Conservation (phyloP, 169 alveolate species). For the Eimeria praecox region DNA sequence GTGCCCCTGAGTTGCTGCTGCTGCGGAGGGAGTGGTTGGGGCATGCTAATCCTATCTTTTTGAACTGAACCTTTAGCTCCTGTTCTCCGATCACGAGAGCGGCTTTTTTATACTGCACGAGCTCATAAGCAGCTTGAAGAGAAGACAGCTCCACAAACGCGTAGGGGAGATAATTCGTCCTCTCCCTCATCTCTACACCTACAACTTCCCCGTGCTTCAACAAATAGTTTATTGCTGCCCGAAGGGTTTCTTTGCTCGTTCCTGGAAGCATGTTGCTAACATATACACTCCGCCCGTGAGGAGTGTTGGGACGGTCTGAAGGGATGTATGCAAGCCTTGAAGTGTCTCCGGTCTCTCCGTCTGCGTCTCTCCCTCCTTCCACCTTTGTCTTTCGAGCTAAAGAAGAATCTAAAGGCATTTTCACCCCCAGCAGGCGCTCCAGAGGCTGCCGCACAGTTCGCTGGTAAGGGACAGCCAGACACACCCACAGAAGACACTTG, state of each 20-base stretch:
- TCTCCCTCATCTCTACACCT: conserved; percentile 77
- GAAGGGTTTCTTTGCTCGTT: conserved; percentile 69
- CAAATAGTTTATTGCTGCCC: conserved; percentile 68
- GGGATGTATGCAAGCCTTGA: background rate
- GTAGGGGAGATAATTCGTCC: conserved; percentile 73
- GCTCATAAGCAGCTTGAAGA: conserved; percentile 78
- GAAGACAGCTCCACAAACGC: conserved; percentile 80
- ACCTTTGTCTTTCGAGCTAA: conserved; percentile 46
- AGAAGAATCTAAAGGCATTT: conserved; percentile 81
- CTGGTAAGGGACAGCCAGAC: conserved; percentile 11
- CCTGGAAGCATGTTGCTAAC: conserved; percentile 80
- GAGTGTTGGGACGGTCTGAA: conserved; percentile 72
- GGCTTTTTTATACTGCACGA: conserved; percentile 76
- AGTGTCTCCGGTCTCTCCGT: background rate
- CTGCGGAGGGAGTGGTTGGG: background rate
- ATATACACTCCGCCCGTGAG: conserved; percentile 79
- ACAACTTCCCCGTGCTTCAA: conserved; percentile 76
- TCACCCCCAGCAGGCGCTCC: conserved; percentile 77
- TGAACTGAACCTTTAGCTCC: conserved; percentile 79
- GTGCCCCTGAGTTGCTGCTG: background rate
- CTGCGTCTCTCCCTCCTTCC: background rate
- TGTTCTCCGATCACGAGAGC: conserved; percentile 78
- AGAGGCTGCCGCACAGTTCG: conserved; percentile 81
- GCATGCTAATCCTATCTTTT: conserved; percentile 76
- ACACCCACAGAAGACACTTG: background rate